A percentile compares a stretch with the other conserved stretches of the same genome.
These are phyloP conservation scores for Asclepias syriaca DNA, from an alignment of 257 asterid species.

Conservation along the genomic window DNA sequence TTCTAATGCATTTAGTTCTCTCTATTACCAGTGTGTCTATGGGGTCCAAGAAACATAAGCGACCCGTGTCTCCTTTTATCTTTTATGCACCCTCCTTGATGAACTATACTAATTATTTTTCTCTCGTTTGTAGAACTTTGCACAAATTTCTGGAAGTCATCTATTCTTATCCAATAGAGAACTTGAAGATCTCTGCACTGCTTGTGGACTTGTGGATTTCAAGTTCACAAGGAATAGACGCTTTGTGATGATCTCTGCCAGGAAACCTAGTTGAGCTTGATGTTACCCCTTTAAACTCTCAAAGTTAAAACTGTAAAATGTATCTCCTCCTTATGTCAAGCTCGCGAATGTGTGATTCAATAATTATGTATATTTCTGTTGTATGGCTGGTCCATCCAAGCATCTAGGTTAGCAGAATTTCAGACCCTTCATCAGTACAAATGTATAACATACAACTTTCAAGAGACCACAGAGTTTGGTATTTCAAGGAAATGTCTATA, in stretches of 20 bases:
- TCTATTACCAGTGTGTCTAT: neutral
- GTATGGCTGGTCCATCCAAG: neutral
- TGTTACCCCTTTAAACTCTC: neutral
- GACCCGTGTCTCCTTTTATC: neutral
- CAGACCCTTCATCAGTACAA: neutral
- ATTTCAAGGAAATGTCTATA: neutral
- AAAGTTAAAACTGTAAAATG: too few species aligned
- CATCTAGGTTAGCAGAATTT: neutral
- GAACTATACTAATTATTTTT: neutral
- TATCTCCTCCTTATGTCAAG: neutral
- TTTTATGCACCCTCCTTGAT: neutral
- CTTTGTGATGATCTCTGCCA: slow-evolving; percentile 74
- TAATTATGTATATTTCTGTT: neutral
- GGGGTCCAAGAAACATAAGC: neutral
- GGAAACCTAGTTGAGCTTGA: neutral
- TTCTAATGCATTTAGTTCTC: neutral
- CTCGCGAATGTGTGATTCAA: neutral
- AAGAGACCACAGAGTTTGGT: neutral
- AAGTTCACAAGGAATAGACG: slow-evolving; percentile 51
- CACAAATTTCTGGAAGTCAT: slow-evolving; percentile 62
- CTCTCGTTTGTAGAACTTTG: slow-evolving; percentile 38
- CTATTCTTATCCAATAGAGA: slow-evolving; percentile 54
- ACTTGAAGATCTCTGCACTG: slow-evolving; percentile 62
- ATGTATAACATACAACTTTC: neutral
- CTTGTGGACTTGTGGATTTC: slow-evolving; percentile 65